Base-by-base conservation (phyloP, 371 early-diverging fungal genomes). In the Zancudomyces culisetae region DNA sequence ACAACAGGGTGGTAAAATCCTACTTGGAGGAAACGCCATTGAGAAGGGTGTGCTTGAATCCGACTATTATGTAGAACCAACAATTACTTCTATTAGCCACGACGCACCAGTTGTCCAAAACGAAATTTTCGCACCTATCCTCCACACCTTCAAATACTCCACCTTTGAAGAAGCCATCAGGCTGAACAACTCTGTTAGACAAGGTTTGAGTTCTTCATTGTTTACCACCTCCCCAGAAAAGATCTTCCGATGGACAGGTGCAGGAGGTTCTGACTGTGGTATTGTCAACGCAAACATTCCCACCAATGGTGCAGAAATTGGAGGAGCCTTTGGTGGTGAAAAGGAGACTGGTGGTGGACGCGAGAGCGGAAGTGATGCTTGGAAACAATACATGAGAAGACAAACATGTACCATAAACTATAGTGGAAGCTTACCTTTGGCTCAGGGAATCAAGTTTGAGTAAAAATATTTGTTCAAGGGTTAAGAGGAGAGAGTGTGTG, bases 391-490 rank as follows among this genome's bases (percentile, higher is more conserved):
- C 69, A 72, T 74, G 71, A 71, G 70, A 53, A 58, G 72, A 55
- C 66, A 64, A 61, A 66, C 73, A 27, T 75, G 83, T 60, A 90
- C 90, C 24, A 81, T 92, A 66, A 95, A 93, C 70, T 91, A 87
- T 64, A 75, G 80, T 50, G 90, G 91, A 3, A 72, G 77, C 57
- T 71, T 95, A 15, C 96, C 96, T 30, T 75, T 94, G 40, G 94
- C 96, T n/a, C 94, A 95, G 68, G 96, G 96, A 41, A 95, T 95
- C 65, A 89, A 87, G 70, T 95, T 95, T 67, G 93, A 84, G 58
- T 85, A 80, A 57, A 12, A 50, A 45, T 10, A 18, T 24, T 39
- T 1, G 18, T 51, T 12, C 6, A 4, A 10, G 8, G 52, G 19
- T 12, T 4, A 40, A n/a, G n/a, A n/a, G n/a, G n/a, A n/a, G n/a